These are phyloP conservation scores for Trypanosoma cruzi DNA, from an alignment of 208 protist genomes.

Conservation along the genomic window DNA sequence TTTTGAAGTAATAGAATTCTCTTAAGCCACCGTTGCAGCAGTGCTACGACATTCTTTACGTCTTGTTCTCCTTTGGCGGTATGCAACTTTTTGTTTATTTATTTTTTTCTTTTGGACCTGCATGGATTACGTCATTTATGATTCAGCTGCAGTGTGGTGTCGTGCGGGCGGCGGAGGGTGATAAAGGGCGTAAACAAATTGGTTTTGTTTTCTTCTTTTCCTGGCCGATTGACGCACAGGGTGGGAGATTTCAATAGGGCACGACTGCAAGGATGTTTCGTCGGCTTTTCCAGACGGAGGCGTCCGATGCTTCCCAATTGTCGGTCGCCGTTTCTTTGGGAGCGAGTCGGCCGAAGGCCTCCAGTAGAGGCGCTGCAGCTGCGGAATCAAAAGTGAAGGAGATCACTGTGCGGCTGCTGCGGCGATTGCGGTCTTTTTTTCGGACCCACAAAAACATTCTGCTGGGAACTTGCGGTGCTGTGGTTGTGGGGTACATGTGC, in stretches of 20 bases:
- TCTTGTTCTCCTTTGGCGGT: no score
- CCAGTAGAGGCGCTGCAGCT: neutral
- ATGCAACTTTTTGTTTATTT: slow-evolving; percentile 2
- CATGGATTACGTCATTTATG: neutral
- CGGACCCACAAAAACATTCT: neutral
- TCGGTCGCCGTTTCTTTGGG: neutral
- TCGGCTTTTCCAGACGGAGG: neutral
- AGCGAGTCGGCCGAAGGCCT: neutral
- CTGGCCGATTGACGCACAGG: no score
- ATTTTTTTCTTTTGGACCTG: neutral
- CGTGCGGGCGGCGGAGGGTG: no score
- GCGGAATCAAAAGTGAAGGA: neutral
- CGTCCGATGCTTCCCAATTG: neutral
- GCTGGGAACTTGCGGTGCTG: neutral
- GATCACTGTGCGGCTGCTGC: neutral
- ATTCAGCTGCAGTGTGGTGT: neutral
- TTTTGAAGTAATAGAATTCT: neutral
- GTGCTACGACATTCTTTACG: no score
- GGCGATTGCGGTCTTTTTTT: neutral
- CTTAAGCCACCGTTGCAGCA: neutral
- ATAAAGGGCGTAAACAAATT: no score
- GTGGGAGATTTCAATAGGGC: neutral
- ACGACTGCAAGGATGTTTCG: neutral
- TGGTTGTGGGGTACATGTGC: neutral
- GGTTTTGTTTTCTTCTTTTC: neutral